phyloP scores from a whole-genome alignment of 2,329 filamentous ascomycete genomes.

The Arthrobotrys entomopaga region DNA sequence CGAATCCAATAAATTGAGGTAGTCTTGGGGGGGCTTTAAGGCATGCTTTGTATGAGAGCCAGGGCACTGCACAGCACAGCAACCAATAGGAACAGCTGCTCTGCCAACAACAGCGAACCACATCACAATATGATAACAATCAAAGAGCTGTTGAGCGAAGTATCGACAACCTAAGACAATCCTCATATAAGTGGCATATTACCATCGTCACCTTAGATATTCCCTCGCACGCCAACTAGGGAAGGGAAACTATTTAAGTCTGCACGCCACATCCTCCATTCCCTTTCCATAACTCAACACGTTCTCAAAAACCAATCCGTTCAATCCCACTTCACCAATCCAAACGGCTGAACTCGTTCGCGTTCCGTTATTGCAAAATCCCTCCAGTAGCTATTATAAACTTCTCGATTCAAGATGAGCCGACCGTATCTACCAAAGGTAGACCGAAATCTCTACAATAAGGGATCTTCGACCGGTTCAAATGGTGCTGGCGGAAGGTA shows the following conservation, averaged over 20 bases:
- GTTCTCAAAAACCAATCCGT: background rate
- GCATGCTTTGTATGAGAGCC: too few relatives aligned
- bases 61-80: too few relatives aligned
- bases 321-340: background rate
- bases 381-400: background rate
- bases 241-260: constrained; percentile 8
- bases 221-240: too few relatives aligned
- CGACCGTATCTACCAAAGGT: constrained; percentile 42
- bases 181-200: too few relatives aligned
- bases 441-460: constrained; percentile 44
- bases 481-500: constrained; percentile 34
- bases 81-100: too few relatives aligned
- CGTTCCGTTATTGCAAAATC: background rate
- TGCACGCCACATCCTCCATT: background rate
- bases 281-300: background rate
- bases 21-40: too few relatives aligned
- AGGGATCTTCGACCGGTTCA: constrained; percentile 35
- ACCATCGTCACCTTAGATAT: too few relatives aligned
- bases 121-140: too few relatives aligned
- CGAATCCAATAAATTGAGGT: too few relatives aligned
- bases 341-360: background rate
- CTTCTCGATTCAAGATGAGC: constrained; percentile 26
- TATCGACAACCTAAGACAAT: too few relatives aligned
- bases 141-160: too few relatives aligned
- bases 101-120: too few relatives aligned